Conservation (phyloP, 2,329 filamentous ascomycete genomes). For the Colletotrichum trifolii region DNA sequence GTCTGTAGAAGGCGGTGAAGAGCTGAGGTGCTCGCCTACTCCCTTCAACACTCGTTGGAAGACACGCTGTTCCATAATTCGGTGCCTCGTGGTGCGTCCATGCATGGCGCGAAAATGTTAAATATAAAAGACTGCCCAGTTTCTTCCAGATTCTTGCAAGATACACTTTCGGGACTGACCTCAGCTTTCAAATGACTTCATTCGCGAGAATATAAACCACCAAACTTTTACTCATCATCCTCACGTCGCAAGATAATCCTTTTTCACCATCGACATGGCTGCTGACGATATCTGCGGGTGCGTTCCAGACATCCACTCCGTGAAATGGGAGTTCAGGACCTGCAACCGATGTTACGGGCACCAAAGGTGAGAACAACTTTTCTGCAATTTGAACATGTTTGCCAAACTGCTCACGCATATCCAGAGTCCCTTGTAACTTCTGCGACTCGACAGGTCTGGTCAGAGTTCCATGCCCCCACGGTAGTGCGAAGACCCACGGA, state of each 20-base stretch:
- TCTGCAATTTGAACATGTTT: not conserved
- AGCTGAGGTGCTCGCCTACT: too few relatives aligned
- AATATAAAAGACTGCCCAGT: too few relatives aligned
- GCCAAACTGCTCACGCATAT: slow-evolving; percentile 2
- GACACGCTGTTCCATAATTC: too few relatives aligned
- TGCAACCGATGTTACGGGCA: slow-evolving; percentile 29
- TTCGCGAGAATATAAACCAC: too few relatives aligned
- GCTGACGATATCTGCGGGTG: slow-evolving; percentile 38
- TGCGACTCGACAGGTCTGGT: slow-evolving; percentile 29
- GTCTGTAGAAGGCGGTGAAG: slow-evolving; percentile 21
- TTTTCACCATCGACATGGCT: slow-evolving; percentile 3
- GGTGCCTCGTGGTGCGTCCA: too few relatives aligned
- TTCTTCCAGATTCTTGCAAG: too few relatives aligned
- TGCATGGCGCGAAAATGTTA: too few relatives aligned
- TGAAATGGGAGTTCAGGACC: slow-evolving; percentile 33
- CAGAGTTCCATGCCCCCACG: slow-evolving; percentile 31
- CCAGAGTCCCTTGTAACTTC: slow-evolving; percentile 19
- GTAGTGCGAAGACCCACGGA: slow-evolving; percentile 9
- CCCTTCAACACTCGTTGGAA: too few relatives aligned
- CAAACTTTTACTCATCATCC: too few relatives aligned
- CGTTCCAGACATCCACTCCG: slow-evolving; percentile 32
- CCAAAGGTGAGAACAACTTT: slow-evolving; percentile 7
- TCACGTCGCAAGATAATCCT: not conserved
- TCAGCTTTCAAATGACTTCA: too few relatives aligned
- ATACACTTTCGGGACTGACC: too few relatives aligned